A percentile compares a stretch with the other conserved stretches of the same genome.
Conservation (phyloP, 768 basidiomycete genomes). For the Leccinellum albellum region DNA sequence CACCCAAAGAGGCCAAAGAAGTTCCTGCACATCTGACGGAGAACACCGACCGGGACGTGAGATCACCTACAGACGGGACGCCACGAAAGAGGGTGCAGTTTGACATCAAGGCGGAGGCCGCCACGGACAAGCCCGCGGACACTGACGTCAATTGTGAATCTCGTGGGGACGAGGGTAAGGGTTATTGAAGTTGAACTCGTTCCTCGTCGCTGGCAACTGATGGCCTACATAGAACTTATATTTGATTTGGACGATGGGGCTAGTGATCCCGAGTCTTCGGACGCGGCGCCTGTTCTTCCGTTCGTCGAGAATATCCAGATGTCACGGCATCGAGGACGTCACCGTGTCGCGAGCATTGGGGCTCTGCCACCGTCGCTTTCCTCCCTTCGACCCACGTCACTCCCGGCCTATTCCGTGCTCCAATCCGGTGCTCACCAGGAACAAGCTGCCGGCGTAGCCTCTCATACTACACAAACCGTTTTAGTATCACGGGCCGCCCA, state of each 20-base stretch:
- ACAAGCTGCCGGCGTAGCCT: background rate
- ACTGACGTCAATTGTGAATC: conserved; percentile 32
- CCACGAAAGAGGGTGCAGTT: conserved; percentile 68
- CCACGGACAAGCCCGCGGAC: conserved; percentile 41
- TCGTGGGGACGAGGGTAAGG: conserved; percentile 45
- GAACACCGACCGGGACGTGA: conserved; percentile 20
- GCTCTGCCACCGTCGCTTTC: conserved; percentile 57
- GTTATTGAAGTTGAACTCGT: background rate
- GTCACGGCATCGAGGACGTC: conserved; percentile 24
- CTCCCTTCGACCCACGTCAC: conserved; percentile 59
- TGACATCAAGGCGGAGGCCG: conserved; percentile 56
- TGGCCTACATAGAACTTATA: conserved; percentile 49
- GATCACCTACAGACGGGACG: conserved; percentile 30
- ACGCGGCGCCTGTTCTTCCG: conserved; percentile 36
- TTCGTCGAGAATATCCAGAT: conserved; percentile 28
- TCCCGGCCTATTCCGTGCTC: conserved; percentile 63
- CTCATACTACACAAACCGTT: background rate
- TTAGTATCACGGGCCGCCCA: background rate
- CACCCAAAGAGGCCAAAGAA: conserved; percentile 10
- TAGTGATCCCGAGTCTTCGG: conserved; percentile 30
- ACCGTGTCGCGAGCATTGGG: conserved; percentile 30
- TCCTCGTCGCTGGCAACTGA: conserved; percentile 1
- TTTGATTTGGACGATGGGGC: conserved; percentile 65
- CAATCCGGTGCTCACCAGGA: conserved; percentile 26
- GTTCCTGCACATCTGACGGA: conserved; percentile 11